These are phyloP conservation scores for Flammula alnicola DNA, from an alignment of 1,284 basidiomycete genomes.

Conservation along the genomic window DNA sequence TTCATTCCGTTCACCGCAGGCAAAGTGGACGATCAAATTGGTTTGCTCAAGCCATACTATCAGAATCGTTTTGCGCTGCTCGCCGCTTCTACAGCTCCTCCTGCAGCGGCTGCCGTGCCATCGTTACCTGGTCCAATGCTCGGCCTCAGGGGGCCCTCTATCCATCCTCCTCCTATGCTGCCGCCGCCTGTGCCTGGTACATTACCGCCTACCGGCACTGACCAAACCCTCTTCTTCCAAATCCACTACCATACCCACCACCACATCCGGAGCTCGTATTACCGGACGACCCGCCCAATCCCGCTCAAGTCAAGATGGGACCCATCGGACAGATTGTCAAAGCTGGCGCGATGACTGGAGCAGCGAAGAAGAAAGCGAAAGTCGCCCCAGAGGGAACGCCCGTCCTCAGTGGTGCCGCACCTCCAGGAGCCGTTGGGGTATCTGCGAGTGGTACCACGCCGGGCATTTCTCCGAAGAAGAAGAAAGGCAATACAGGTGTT, in stretches of 20 bases:
- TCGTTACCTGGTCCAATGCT: conserved; percentile 14
- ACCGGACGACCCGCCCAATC: conserved; percentile 64
- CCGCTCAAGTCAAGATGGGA: conserved; percentile 69
- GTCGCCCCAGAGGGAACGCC: conserved; percentile 4
- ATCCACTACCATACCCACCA: conserved; percentile 24
- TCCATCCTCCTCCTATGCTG: conserved; percentile 1
- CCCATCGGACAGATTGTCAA: conserved; percentile 74
- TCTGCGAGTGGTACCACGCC: conserved; percentile 5
- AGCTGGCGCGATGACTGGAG: conserved; percentile 29
- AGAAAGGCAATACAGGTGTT: conserved; percentile 38
- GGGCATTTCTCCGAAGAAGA: conserved; percentile 34
- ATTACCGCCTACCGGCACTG: background rate
- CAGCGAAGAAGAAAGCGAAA: conserved; percentile 44
- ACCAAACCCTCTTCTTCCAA: conserved; percentile 2
- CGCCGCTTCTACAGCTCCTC: conserved; percentile 29
- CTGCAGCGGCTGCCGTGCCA: conserved; percentile 18
- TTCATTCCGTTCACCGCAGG: conserved; percentile 72
- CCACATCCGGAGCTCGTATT: conserved; percentile 42
- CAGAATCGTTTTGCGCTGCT: conserved; percentile 57
- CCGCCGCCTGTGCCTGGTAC: background rate
- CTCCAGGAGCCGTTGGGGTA: conserved; percentile 2
- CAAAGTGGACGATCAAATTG: conserved; percentile 80
- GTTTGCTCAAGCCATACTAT: conserved; percentile 82
- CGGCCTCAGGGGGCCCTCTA: conserved; percentile 17
- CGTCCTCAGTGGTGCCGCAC: background rate